Base-by-base conservation (phyloP, 2,329 filamentous ascomycete species). In the Herpotrichia juniperi region DNA sequence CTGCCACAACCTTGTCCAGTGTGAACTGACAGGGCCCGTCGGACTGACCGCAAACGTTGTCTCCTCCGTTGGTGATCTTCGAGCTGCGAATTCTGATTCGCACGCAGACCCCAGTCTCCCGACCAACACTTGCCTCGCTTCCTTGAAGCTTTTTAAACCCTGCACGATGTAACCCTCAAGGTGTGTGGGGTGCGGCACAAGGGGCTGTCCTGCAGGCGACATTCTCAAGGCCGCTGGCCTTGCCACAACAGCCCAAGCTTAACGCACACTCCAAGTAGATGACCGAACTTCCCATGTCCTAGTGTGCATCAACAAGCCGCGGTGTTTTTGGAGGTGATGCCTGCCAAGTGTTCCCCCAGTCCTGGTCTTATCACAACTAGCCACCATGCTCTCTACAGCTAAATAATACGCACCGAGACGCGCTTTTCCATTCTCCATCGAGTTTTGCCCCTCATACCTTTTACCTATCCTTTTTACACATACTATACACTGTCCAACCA, bases 391-490 rank as follows among this genome's bases (percentile, higher is more conserved):
- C 61, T 58, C 58, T 58, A 63, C 54, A 63, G 54, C 66, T 65
- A 73, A 69, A 73, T 73, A 73, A 69, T 73, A 71, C 70, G 68
- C 69, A 68, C 69, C 63, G 63, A 65, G 63, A 69, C 67, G 66
- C 65, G 60, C 67, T 54, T 66, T 62, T 66, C 64, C 63, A 62
- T 68, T 64, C 68, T 71, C 60, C 67, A 71, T 72, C 69, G 57
- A 72, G 68, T 61, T 56, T 64, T 67, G 57, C 64, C 66, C 67
- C 67, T 69, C 68, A 58, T 66, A 58, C 46, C 57, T 63, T 69
- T n/a, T 69, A 63, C 70, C 58, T 66, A 67, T 70, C 63, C 62
- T 55, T 55, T 65, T 63, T 64, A 63, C 65, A 64, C 62, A 57
- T 57, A 59, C 58, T 66, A 62, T 67, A 65, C 65, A 62, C 60